Percentiles rank a stretch among this genome's conserved stretches.
Conservation (phyloP, 257 asterid genomes). For the Solanum medicagineum region DNA sequence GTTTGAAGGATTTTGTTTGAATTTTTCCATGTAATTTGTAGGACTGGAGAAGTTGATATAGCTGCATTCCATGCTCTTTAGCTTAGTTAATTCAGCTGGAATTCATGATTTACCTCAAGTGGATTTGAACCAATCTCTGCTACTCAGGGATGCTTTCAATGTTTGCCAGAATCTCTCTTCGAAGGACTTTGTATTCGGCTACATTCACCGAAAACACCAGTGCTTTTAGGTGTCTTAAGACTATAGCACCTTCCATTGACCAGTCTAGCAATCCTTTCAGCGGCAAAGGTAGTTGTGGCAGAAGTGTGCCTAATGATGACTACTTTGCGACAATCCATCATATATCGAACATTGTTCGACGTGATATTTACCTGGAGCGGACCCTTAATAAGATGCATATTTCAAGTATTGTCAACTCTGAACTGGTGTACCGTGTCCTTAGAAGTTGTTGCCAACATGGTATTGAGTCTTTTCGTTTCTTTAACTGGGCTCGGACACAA, state of each 20-base stretch:
- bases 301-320: constrained; percentile 58
- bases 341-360: constrained; percentile 84
- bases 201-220: neutral
- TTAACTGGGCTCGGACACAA: constrained; percentile 81
- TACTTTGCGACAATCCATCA: constrained; percentile 89
- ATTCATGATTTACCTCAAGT: neutral
- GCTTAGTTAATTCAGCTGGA: neutral
- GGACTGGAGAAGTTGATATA: neutral
- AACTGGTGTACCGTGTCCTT: constrained; percentile 74
- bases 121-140: neutral
- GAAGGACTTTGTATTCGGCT: constrained; percentile 6
- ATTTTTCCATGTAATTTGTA: neutral
- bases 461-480: constrained; percentile 88
- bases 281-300: constrained; percentile 7
- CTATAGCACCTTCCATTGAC: constrained; percentile 9
- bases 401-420: constrained; percentile 62
- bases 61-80: neutral
- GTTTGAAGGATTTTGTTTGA: neutral
- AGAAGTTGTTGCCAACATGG: constrained; percentile 71
- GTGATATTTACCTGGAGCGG: constrained; percentile 83
- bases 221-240: constrained; percentile 11
- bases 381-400: constrained; percentile 84
- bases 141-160: neutral
- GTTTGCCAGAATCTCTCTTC: constrained; percentile 11
- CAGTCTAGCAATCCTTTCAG: constrained; percentile 13